A percentile compares a stretch with the other conserved stretches of the same genome.
Conservation (phyloP, 306 rosid species). For the Trifolium repens region DNA sequence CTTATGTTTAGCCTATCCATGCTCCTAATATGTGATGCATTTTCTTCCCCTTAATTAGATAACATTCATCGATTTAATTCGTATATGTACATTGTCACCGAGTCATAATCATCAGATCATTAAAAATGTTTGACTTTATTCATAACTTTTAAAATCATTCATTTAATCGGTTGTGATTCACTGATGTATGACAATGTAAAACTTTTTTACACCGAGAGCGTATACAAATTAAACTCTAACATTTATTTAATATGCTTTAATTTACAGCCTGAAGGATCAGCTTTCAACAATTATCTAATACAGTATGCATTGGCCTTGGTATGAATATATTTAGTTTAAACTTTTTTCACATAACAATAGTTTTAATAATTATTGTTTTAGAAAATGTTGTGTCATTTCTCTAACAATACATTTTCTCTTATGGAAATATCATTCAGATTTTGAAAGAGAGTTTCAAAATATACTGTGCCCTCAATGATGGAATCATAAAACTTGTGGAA, state of each 20-base stretch:
- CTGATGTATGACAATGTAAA: too few species aligned
- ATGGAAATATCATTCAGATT: slow-evolving; percentile 55
- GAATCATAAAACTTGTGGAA: slow-evolving; percentile 96
- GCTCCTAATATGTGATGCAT: not conserved
- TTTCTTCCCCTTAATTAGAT: slow-evolving; percentile 21
- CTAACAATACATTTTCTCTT: not conserved
- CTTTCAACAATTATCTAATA: slow-evolving; percentile 70
- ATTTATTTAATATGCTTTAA: slow-evolving; percentile 34
- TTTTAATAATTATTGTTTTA: not conserved
- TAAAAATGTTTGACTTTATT: too few species aligned
- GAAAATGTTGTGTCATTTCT: slow-evolving; percentile 18
- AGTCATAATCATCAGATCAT: too few species aligned
- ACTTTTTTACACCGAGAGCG: too few species aligned
- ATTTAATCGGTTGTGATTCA: too few species aligned
- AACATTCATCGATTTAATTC: not conserved
- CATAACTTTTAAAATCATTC: too few species aligned
- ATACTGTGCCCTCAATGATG: slow-evolving; percentile 91
- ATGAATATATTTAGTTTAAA: slow-evolving; percentile 38
- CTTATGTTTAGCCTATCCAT: slow-evolving; percentile 12
- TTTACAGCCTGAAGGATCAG: slow-evolving; percentile 94
- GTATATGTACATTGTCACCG: too few species aligned
- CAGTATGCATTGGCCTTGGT: slow-evolving; percentile 98
- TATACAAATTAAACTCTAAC: too few species aligned
- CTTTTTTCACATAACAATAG: slow-evolving; percentile 28
- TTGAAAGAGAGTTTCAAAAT: slow-evolving; percentile 97